A percentile compares a stretch with the other conserved stretches of the same genome.
These are phyloP conservation scores for Trapa incisa DNA, from an alignment of 345 rosid species.

Conservation along the genomic window DNA sequence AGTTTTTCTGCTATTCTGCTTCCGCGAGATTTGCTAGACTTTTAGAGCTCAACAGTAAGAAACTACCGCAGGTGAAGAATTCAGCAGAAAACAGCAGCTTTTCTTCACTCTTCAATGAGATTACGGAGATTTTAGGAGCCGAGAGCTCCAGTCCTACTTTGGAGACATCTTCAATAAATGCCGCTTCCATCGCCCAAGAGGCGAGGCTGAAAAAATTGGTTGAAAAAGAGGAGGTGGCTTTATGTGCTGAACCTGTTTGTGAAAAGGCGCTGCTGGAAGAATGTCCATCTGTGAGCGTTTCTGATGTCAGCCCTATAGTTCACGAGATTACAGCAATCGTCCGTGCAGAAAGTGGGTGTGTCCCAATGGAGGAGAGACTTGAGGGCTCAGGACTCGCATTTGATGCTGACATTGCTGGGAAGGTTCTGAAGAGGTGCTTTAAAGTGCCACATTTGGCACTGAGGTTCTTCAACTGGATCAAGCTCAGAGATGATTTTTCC, in stretches of 20 bases:
- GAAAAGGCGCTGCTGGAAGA: slow-evolving; percentile 27
- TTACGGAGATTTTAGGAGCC: slow-evolving; percentile 41
- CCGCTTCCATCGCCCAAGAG: slow-evolving; percentile 13
- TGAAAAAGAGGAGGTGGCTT: neutral
- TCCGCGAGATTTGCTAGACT: neutral
- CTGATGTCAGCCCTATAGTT: slow-evolving; percentile 43
- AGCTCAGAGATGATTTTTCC: slow-evolving; percentile 33
- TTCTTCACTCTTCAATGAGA: slow-evolving; percentile 45
- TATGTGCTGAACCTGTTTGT: slow-evolving; percentile 34
- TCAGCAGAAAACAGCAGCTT: slow-evolving; percentile 19
- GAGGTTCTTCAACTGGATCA: slow-evolving; percentile 67
- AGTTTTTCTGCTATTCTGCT: neutral
- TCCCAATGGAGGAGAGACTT: slow-evolving; percentile 55
- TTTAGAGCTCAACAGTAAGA: neutral
- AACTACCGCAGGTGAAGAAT: slow-evolving; percentile 9
- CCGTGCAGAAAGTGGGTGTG: slow-evolving; percentile 22
- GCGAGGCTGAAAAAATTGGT: neutral
- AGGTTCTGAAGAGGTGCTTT: slow-evolving; percentile 64
- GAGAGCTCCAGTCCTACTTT: slow-evolving; percentile 19
- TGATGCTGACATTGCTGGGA: slow-evolving; percentile 51
- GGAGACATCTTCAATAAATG: slow-evolving; percentile 13
- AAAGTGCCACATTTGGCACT: slow-evolving; percentile 66
- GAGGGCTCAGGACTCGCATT: slow-evolving; percentile 29
- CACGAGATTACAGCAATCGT: slow-evolving; percentile 39
- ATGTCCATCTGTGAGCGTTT: slow-evolving; percentile 1